Evolutionary conservation across 2,329 filamentous ascomycete species (phyloP), one percentile per base, ranked within the genome.

Genomic region (Venturiaceae sp.): DNA sequence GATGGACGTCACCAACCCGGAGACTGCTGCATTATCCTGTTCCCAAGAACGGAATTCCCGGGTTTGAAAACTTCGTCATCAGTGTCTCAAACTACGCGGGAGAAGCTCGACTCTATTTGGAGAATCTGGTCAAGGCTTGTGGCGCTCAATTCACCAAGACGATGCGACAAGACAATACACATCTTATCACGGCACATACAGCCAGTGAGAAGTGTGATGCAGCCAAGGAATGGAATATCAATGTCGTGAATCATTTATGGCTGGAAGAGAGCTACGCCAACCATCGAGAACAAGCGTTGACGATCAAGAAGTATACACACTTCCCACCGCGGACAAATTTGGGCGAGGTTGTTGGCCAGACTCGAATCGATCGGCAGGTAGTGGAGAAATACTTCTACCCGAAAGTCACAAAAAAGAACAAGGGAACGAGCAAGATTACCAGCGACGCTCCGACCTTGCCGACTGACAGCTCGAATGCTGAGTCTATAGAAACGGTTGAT

Each of bases 11-110:
- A 13, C 92, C 94, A 0, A 77, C 91, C 60, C 83, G 84, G 46
- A 85, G 90, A 54, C 79, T 97, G 32, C 77, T 99, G 26, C 94
- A 99, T 69, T 99, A 99, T 64, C 94, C 94, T 0, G 69, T 95
- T 14, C 88, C 92, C 5, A 83, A 81, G 52, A 71, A 85, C 8
- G 89, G 90, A 1, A 84, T 99, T 36, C 83, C 86, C 0, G 92
- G 90, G 0, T 96, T 99, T 68, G 72, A 87, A 60, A 77, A 81
- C 7, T 78, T 88, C 70, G 83, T 81, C 55, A 94, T 99, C 66
- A 96, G 91, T 59, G 80, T 99, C 5, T 97, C 94, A 5, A 99
- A 97, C 71, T 99, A 99, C 69, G 90, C 90, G 50, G 94, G 94
- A 33, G 94, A 99, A 71, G 90, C 94, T 16, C 85, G 94, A 52